Conservation (phyloP, 306 rosid genomes). For the Pueraria montana region DNA sequence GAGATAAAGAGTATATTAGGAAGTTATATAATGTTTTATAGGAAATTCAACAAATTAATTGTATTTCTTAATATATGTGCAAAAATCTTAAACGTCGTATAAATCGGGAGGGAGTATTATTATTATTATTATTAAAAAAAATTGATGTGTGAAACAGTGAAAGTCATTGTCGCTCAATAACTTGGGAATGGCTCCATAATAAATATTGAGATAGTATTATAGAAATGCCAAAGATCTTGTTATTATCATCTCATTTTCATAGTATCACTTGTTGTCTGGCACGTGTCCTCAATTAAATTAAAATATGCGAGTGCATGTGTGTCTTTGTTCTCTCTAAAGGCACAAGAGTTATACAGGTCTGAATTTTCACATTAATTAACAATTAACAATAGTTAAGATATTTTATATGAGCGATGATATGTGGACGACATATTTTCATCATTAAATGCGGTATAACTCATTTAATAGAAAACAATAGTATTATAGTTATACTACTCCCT, state of each 20-base stretch:
- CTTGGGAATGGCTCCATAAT: constrained; percentile 8
- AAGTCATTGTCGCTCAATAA: not conserved
- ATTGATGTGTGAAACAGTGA: not conserved
- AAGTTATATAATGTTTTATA: no score
- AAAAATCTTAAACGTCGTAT: no score
- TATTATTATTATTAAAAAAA: not conserved
- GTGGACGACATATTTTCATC: not conserved
- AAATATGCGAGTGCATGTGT: not conserved
- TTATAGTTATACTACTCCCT: no score
- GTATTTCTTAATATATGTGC: no score
- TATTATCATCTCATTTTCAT: not conserved
- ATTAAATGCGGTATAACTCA: not conserved
- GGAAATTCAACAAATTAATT: no score
- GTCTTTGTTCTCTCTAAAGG: not conserved
- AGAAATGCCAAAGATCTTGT: not conserved
- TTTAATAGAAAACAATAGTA: not conserved
- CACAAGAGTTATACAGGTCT: not conserved
- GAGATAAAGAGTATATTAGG: no score
- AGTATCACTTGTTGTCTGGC: not conserved
- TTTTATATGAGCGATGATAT: not conserved
- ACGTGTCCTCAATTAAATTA: not conserved
- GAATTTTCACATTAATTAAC: not conserved
- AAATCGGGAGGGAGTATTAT: no score
- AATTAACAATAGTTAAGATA: not conserved
- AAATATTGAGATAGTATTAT: not conserved